A percentile compares a stretch with the other conserved stretches of the same genome.
Conservation (phyloP, 495 filamentous ascomycete genomes). For the Hypoxylon cercidicola region DNA sequence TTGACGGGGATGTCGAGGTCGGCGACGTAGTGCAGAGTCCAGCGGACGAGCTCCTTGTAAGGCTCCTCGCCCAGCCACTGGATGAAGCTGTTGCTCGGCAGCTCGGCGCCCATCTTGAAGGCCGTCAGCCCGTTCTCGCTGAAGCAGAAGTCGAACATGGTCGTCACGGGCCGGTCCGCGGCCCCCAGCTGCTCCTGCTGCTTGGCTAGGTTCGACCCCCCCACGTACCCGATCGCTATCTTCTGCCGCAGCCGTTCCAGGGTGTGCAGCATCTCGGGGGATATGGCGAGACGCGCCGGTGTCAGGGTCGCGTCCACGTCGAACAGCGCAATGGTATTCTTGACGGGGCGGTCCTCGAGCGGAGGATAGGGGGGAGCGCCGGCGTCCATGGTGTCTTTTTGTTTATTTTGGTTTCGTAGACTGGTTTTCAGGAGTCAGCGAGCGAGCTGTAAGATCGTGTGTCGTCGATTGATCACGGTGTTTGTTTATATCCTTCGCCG, state of each 20-base stretch:
- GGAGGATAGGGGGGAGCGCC: constrained; percentile 68
- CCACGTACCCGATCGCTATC: constrained; percentile 90
- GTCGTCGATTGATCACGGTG: neutral
- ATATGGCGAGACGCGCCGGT: constrained; percentile 71
- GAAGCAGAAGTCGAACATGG: constrained; percentile 96
- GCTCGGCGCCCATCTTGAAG: constrained; percentile 77
- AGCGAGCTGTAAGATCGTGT: neutral
- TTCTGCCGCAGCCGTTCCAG: constrained; percentile 85
- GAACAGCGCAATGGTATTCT: constrained; percentile 91
- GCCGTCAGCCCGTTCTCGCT: constrained; percentile 94
- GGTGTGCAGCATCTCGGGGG: constrained; percentile 83
- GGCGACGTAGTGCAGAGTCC: constrained; percentile 87
- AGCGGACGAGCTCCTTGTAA: constrained; percentile 89
- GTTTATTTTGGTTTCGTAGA: neutral
- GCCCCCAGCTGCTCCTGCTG: constrained; percentile 95
- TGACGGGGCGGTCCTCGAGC: constrained; percentile 80
- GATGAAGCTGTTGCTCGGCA: constrained; percentile 86
- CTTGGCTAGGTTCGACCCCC: constrained; percentile 86
- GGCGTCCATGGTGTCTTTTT: constrained; percentile 35
- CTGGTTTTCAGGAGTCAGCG: neutral
- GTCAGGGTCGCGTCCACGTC: constrained; percentile 94
- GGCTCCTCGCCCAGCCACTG: constrained; percentile 89
- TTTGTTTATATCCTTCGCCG: neutral
- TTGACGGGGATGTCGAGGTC: constrained; percentile 89
- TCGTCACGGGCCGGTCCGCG: constrained; percentile 68